Conservation (phyloP, 2,329 filamentous ascomycete species). For the Fusarium ambrosium region DNA sequence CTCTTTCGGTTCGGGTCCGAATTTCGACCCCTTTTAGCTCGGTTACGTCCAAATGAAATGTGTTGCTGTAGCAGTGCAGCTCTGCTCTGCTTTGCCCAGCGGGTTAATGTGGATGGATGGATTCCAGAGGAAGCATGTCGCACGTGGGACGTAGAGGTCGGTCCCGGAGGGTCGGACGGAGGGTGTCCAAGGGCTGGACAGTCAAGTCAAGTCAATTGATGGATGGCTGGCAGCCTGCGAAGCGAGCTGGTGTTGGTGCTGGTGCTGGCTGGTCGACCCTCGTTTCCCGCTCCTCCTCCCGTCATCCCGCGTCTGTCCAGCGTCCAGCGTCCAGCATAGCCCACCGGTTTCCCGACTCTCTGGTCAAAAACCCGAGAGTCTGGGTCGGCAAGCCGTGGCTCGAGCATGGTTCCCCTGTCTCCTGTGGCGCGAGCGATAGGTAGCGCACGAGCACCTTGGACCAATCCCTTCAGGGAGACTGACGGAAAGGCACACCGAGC, state of each 20-base stretch:
- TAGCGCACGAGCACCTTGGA: constrained; percentile 16
- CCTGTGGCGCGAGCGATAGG: constrained; percentile 30
- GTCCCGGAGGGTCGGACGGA: neutral
- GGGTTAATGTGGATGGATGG: neutral
- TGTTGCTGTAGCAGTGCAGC: neutral
- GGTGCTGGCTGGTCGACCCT: neutral
- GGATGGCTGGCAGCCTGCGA: neutral
- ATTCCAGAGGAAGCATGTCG: constrained; percentile 1
- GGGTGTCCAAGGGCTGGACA: neutral
- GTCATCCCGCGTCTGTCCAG: neutral
- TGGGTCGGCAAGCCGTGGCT: constrained; percentile 53
- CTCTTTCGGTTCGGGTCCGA: neutral
- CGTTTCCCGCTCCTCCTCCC: constrained; percentile 6
- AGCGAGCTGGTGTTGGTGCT: neutral
- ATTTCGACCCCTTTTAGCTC: neutral
- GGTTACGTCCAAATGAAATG: neutral
- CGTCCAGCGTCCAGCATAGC: constrained; percentile 30
- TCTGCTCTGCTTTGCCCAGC: neutral
- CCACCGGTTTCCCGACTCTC: constrained; percentile 48
- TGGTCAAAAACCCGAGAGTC: constrained; percentile 52
- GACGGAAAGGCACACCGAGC: neutral
- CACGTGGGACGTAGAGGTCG: neutral
- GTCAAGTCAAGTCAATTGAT: neutral
- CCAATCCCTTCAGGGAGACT: constrained; percentile 5
- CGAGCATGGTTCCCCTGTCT: constrained; percentile 50